Evolutionary conservation across 805 yeast genomes (phyloP).

Genomic region (Clavispora carvajalis): DNA sequence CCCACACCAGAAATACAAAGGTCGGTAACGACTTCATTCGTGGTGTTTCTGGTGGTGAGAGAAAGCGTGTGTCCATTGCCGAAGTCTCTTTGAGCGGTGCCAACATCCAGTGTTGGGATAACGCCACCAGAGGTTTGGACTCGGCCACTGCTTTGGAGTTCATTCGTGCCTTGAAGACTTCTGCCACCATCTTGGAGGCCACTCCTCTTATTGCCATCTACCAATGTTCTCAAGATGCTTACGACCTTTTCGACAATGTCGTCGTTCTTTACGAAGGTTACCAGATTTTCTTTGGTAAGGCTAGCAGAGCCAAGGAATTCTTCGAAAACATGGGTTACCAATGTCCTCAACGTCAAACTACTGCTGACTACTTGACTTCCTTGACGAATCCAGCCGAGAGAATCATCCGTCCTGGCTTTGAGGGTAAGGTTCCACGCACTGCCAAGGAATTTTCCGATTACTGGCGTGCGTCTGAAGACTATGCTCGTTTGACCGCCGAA

Average conservation of each 20-base stretch:
- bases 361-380: slow-evolving; percentile 63
- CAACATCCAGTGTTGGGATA: slow-evolving; percentile 54
- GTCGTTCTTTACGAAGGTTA: slow-evolving; percentile 55
- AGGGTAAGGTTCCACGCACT: slow-evolving; percentile 47
- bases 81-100: slow-evolving; percentile 55
- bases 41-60: slow-evolving; percentile 71
- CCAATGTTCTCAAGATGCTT: slow-evolving; percentile 64
- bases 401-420: slow-evolving; percentile 43
- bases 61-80: slow-evolving; percentile 67
- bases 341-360: slow-evolving; percentile 59
- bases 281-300: slow-evolving; percentile 58
- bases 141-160: slow-evolving; percentile 68
- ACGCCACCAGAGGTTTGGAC: slow-evolving; percentile 67
- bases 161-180: slow-evolving; percentile 52
- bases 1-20: slow-evolving; percentile 51
- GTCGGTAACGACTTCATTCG: slow-evolving; percentile 63
- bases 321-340: slow-evolving; percentile 58
- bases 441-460: slow-evolving; percentile 54
- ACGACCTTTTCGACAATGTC: slow-evolving; percentile 57
- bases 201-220: slow-evolving; percentile 64
- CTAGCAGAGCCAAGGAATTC: slow-evolving; percentile 46
- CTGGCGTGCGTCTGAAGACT: slow-evolving; percentile 57
- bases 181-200: slow-evolving; percentile 46
- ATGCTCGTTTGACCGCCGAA: slow-evolving; percentile 32
- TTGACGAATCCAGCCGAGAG: slow-evolving; percentile 64